A percentile compares a stretch with the other conserved stretches of the same genome.
phyloP scores from a whole-genome alignment of 2,329 filamentous ascomycete genomes.

The Curvularia verruculosa region DNA sequence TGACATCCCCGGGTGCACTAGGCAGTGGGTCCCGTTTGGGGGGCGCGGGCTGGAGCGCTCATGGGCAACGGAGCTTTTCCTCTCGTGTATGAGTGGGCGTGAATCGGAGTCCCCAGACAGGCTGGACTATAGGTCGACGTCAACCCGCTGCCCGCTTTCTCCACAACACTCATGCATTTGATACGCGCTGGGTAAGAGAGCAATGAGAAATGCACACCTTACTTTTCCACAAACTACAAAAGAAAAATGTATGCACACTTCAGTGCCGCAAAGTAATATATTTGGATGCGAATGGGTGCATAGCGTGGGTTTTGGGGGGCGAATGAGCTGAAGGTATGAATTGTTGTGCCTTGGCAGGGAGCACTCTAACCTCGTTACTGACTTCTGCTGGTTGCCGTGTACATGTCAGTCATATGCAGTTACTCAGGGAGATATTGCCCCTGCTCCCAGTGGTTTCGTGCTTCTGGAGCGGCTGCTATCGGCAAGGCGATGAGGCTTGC shows the following conservation, averaged over 20 bases:
- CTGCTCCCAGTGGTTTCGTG: neutral
- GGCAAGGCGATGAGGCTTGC: neutral
- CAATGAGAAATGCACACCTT: neutral
- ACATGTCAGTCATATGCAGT: neutral
- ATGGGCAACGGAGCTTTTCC: neutral
- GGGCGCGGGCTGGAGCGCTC: neutral
- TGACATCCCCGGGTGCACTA: constrained; percentile 5
- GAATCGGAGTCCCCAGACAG: neutral
- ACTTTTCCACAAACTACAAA: neutral
- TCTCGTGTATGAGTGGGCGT: neutral
- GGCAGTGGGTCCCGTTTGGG: constrained; percentile 8
- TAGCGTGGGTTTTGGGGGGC: neutral
- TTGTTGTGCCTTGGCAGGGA: neutral
- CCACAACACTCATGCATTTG: constrained; percentile 5
- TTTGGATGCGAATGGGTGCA: neutral
- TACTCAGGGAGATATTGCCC: neutral
- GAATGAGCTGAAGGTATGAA: neutral
- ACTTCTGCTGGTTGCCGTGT: neutral
- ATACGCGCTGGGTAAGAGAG: neutral
- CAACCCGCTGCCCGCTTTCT: constrained; percentile 1
- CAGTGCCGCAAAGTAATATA: neutral
- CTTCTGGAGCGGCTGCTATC: neutral
- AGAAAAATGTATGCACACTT: neutral
- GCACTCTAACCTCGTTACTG: neutral
- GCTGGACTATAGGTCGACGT: neutral